Evolutionary conservation across 352 stramenopile genomes (phyloP).

Genomic region (Pythium utonaiense): DNA sequence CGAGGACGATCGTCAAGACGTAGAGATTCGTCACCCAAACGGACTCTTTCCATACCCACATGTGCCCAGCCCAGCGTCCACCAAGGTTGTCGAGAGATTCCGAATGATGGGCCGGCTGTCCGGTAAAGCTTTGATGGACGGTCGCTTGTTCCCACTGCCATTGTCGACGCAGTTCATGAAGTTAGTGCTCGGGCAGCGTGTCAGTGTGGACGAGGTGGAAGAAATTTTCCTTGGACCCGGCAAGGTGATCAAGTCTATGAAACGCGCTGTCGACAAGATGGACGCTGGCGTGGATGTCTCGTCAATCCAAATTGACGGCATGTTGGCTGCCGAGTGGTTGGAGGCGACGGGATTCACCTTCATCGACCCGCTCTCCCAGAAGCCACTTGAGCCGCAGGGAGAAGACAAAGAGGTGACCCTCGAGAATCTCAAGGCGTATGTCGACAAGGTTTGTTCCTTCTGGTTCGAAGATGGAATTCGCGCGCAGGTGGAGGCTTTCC

Average conservation of each 20-base stretch:
- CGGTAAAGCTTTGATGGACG: conserved; percentile 83
- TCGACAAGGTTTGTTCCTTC: conserved; percentile 47
- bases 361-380: conserved; percentile 73
- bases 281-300: conserved; percentile 28
- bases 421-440: conserved; percentile 53
- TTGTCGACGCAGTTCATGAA: conserved; percentile 76
- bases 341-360: conserved; percentile 67
- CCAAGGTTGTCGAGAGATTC: conserved; percentile 61
- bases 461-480: conserved; percentile 68
- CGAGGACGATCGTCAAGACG: conserved; percentile 32
- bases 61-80: background rate
- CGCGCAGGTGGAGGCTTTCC: conserved; percentile 67
- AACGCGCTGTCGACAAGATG: conserved; percentile 12
- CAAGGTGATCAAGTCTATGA: conserved; percentile 57
- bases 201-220: conserved; percentile 45
- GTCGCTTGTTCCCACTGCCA: conserved; percentile 66
- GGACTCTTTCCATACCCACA: conserved; percentile 75
- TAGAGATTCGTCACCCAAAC: conserved; percentile 73
- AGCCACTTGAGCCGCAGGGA: conserved; percentile 45
- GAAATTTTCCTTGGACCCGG: conserved; percentile 65
- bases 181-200: conserved; percentile 60
- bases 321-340: conserved; percentile 51
- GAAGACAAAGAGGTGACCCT: conserved; percentile 43
- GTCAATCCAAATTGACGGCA: conserved; percentile 55
- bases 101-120: conserved; percentile 77